These are phyloP conservation scores for Phaffomyces opuntiae DNA, from an alignment of 805 yeast genomes.

Conservation along the genomic window DNA sequence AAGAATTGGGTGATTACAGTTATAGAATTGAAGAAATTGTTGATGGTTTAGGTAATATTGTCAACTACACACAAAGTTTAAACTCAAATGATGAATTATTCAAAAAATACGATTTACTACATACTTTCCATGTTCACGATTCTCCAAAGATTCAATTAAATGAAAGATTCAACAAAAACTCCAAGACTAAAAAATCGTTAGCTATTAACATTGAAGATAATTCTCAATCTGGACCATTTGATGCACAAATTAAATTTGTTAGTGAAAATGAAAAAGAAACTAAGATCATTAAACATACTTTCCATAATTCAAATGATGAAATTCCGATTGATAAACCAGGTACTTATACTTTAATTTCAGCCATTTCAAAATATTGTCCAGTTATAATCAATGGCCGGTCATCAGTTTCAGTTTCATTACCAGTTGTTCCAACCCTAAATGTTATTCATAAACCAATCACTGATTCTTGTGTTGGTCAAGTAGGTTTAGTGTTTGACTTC, in stretches of 20 bases:
- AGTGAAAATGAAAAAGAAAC: conserved; percentile 23
- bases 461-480: conserved; percentile 89
- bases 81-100: conserved; percentile 21
- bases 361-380: conserved; percentile 56
- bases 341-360: conserved; percentile 45
- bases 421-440: conserved; percentile 44
- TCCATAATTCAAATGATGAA: conserved; percentile 25
- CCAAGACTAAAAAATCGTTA: conserved; percentile 33
- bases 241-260: conserved; percentile 26
- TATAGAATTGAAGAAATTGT: conserved; percentile 51
- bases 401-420: conserved; percentile 46
- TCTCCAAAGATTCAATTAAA: conserved; percentile 44
- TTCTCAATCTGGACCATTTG: conserved; percentile 27
- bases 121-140: conserved; percentile 46
- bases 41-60: conserved; percentile 61
- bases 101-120: conserved; percentile 31
- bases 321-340: conserved; percentile 55
- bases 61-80: conserved; percentile 32
- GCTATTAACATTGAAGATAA: conserved; percentile 26
- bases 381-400: conserved; percentile 57
- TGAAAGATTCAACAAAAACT: conserved; percentile 30
- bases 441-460: conserved; percentile 45
- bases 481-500: conserved; percentile 74
- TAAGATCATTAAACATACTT: conserved; percentile 16
- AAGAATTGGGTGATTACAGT: conserved; percentile 44